A percentile compares a stretch with the other conserved stretches of the same genome.
Evolutionary conservation across 1,284 basidiomycete species (phyloP).

Genomic region (Rhodotorula sp.): DNA sequence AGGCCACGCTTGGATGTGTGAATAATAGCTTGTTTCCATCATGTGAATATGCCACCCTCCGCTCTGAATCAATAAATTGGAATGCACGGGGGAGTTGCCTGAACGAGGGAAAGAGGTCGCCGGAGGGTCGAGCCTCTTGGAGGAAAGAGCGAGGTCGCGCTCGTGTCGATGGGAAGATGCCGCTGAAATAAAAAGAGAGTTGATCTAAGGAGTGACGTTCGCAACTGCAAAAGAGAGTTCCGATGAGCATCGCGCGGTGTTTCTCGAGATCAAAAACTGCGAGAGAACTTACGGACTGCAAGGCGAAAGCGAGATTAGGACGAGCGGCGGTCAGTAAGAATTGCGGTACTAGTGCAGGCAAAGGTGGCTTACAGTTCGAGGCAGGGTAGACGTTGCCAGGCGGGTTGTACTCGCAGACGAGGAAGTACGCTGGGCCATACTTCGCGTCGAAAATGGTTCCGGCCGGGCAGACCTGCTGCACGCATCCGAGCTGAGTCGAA

Average conservation of each 20-base stretch:
- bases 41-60: too few relatives aligned
- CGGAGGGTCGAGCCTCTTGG: too few relatives aligned
- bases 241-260: neutral
- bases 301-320: neutral
- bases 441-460: constrained; percentile 28
- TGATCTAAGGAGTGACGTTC: neutral
- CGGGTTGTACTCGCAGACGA: constrained; percentile 34
- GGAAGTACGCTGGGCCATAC: constrained; percentile 23
- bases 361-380: constrained; percentile 1
- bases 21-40: neutral
- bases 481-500: constrained; percentile 31
- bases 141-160: too few relatives aligned
- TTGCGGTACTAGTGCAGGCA: neutral
- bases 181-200: neutral
- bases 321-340: neutral
- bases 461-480: constrained; percentile 9
- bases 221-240: neutral
- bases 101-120: too few relatives aligned
- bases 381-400: constrained; percentile 27
- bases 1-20: neutral
- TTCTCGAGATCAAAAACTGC: neutral
- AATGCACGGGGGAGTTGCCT: neutral
- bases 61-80: neutral
- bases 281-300: neutral
- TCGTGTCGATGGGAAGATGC: neutral